Evolutionary conservation across 2,329 filamentous ascomycete species (phyloP), one percentile per base, ranked within the genome.

Genomic region (Pleurostoma richardsiae): DNA sequence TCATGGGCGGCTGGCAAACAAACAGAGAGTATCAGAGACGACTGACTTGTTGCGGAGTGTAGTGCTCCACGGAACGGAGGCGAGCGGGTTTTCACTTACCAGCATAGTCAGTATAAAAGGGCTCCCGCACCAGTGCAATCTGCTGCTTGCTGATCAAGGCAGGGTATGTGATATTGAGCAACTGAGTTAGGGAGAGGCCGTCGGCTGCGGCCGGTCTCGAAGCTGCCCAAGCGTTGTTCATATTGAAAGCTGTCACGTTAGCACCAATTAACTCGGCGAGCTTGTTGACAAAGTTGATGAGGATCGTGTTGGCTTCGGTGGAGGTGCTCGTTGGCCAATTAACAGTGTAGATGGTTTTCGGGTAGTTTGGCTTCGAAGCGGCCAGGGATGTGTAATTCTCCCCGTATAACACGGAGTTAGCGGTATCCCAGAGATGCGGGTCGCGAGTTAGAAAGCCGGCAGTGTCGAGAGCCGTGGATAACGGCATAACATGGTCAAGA

Each of bases 391-490:
- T 63, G 48, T 67, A 68, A 49, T 66, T 67, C 29, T 47, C 53
- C 4, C 51, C 49, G 49, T 67, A 68, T 48, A 67, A 46, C 4
- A 54, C 65, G 10, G 56, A 46, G 29, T 60, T 59, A 5, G 61
- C 64, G 4, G 39, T 47, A 42, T 66, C 64, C 66, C 64, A 67
- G 3, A 68, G 41, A 1, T 47, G 43, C 1, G 64, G 58, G 43
- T 69, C 64, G 10, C 71, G 60, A 4, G 62, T 55, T 19, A 74
- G 54, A 43, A 75, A 66, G 0, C 71, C 73, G 0, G 69, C 59
- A 0, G 72, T 77, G 43, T 77, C 74, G 11, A 74, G 60, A 0
- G 59, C 57, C 0, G 67, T 58, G 0, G 63, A 65, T 1, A 77
- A 53, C 1, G 73, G 70, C 50, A 74, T 62, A 4, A 69, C 70